Evolutionary conservation across 148 eudicot genomes (phyloP).

Genomic region (Fagopyrum esculentum): DNA sequence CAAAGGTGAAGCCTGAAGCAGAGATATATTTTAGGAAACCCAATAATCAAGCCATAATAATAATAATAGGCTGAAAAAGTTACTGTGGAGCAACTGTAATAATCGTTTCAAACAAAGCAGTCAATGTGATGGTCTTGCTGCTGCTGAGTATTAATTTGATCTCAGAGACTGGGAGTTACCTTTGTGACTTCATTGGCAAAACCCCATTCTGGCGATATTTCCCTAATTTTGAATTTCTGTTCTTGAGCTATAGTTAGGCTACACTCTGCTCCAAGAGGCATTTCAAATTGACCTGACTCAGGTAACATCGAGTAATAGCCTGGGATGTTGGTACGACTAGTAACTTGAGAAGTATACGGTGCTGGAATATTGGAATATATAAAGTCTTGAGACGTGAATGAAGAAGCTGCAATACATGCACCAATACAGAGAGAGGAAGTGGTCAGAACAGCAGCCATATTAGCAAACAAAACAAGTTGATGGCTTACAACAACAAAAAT

Average conservation of each 20-base stretch:
- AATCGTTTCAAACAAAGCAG: background rate
- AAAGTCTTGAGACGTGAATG: constrained; percentile 27
- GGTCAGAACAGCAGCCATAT: constrained; percentile 1
- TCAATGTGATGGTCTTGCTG: background rate
- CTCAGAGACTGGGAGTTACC: constrained; percentile 34
- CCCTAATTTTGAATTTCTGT: constrained; percentile 71
- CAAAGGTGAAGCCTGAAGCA: background rate
- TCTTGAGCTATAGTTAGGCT: constrained; percentile 50
- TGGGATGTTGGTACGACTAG: constrained; percentile 19
- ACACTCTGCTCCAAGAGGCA: constrained; percentile 36
- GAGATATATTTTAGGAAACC: background rate
- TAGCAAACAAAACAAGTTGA: background rate
- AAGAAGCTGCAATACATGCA: constrained; percentile 26
- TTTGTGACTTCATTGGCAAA: constrained; percentile 53
- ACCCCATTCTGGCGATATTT: constrained; percentile 81
- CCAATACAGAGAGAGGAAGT: background rate
- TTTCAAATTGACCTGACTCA: constrained; percentile 39
- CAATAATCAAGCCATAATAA: background rate
- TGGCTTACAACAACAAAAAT: background rate
- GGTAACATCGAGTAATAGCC: constrained; percentile 30
- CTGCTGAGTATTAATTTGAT: background rate
- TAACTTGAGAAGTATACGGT: constrained; percentile 24
- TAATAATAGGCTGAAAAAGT: background rate
- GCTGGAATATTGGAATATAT: constrained; percentile 23
- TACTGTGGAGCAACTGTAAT: background rate